Conservation (phyloP, 1,284 basidiomycete genomes). For the Lentinula novae-zelandiae region DNA sequence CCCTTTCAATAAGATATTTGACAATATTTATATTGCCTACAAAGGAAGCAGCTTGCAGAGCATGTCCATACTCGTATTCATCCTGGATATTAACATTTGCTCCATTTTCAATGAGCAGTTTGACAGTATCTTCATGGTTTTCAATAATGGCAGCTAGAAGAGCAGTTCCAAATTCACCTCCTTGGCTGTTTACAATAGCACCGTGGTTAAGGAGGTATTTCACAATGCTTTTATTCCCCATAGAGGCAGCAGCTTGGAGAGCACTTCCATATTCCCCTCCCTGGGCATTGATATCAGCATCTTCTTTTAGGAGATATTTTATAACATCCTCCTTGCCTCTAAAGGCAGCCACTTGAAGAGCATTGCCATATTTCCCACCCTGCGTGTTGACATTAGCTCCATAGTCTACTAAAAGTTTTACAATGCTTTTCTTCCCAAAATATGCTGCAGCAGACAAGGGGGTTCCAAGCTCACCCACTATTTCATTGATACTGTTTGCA, state of each 20-base stretch:
- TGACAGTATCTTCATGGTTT: neutral
- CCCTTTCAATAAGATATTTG: neutral
- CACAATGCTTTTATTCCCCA: neutral
- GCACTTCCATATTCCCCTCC: conserved; percentile 7
- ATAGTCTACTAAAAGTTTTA: neutral
- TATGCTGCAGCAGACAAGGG: conserved; percentile 2
- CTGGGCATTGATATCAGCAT: conserved; percentile 6
- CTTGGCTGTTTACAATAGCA: neutral
- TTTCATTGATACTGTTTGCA: neutral
- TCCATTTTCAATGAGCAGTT: neutral
- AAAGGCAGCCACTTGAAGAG: neutral
- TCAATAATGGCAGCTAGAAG: neutral
- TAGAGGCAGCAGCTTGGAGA: conserved; percentile 6
- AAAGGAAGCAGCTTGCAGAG: neutral
- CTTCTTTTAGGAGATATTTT: conserved; percentile 6
- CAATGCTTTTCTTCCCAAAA: neutral
- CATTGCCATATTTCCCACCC: conserved; percentile 2
- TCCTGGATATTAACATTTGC: neutral
- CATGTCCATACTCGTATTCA: neutral
- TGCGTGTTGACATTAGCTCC: conserved; percentile 10
- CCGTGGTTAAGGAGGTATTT: conserved; percentile 7
- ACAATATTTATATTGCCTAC: neutral
- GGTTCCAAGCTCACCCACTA: neutral
- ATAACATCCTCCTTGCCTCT: neutral
- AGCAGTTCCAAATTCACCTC: neutral